Evolutionary conservation across 1,139 yeast species (phyloP).

Genomic region (Hansenula sp.): DNA sequence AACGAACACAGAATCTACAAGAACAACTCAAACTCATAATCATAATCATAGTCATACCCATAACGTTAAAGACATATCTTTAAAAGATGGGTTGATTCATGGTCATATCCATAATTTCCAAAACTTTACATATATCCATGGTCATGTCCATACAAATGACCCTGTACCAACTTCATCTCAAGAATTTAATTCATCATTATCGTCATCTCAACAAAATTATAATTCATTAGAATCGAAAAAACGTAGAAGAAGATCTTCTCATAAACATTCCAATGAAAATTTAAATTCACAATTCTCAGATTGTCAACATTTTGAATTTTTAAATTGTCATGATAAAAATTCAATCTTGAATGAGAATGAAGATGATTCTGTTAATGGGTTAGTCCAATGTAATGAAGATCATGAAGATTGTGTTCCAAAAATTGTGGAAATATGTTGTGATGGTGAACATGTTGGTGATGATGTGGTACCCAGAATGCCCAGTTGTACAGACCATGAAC

Average conservation of each 20-base stretch:
- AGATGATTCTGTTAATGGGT: slow-evolving; percentile 9
- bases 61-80: neutral
- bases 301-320: slow-evolving; percentile 36
- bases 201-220: neutral
- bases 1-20: neutral
- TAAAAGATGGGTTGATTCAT: slow-evolving; percentile 50
- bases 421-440: slow-evolving; percentile 35
- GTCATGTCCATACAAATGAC: slow-evolving; percentile 51
- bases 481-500: slow-evolving; percentile 7
- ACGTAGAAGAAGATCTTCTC: slow-evolving; percentile 9
- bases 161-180: neutral
- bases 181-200: neutral
- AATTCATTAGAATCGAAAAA: neutral
- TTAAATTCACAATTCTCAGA: slow-evolving; percentile 22
- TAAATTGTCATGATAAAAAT: slow-evolving; percentile 29
- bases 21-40: neutral
- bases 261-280: slow-evolving; percentile 16
- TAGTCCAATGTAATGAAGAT: slow-evolving; percentile 13
- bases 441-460: slow-evolving; percentile 22
- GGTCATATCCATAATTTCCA: slow-evolving; percentile 67
- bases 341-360: neutral
- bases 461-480: slow-evolving; percentile 8
- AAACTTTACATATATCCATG: slow-evolving; percentile 65
- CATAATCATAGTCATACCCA: neutral
- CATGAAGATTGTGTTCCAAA: slow-evolving; percentile 30